Conservation (phyloP, 139 green algal species). For the Micractinium conductrix region DNA sequence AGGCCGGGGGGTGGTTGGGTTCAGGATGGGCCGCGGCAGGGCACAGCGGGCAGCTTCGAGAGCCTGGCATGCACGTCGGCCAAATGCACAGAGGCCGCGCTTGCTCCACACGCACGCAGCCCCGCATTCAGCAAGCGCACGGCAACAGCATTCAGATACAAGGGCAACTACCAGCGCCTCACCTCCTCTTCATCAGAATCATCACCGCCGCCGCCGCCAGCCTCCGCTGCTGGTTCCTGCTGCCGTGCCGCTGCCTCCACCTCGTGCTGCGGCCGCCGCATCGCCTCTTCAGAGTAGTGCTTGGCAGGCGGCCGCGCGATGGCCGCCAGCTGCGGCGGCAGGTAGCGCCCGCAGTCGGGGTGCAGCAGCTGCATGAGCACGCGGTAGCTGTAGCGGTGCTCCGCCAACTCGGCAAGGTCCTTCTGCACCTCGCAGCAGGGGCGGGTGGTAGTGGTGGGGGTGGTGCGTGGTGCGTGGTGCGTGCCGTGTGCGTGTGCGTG, state of each 20-base stretch:
- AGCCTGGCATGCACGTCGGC: not conserved
- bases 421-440: slow-evolving; percentile 48
- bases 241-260: not conserved
- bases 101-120: no score
- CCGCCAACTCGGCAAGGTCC: slow-evolving; percentile 57
- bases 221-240: not conserved
- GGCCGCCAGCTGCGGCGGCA: slow-evolving; percentile 60
- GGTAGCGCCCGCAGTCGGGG: slow-evolving; percentile 68
- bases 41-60: not conserved
- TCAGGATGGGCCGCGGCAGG: not conserved
- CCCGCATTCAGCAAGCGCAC: no score
- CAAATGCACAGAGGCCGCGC: no score
- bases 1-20: not conserved
- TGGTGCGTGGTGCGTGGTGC: not conserved
- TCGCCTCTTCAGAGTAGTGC: slow-evolving; percentile 10
- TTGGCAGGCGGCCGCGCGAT: slow-evolving; percentile 63
- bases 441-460: not conserved
- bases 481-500: not conserved
- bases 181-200: slow-evolving; percentile 23
- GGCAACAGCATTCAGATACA: no score
- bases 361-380: slow-evolving; percentile 80
- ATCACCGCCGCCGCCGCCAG: not conserved
- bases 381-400: slow-evolving; percentile 56
- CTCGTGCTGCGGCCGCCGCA: slow-evolving; percentile 1
- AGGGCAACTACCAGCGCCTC: not conserved